Evolutionary conservation across 345 rosid genomes (phyloP), one percentile per base, ranked within the genome.

Genomic region (Luvunga scandens): DNA sequence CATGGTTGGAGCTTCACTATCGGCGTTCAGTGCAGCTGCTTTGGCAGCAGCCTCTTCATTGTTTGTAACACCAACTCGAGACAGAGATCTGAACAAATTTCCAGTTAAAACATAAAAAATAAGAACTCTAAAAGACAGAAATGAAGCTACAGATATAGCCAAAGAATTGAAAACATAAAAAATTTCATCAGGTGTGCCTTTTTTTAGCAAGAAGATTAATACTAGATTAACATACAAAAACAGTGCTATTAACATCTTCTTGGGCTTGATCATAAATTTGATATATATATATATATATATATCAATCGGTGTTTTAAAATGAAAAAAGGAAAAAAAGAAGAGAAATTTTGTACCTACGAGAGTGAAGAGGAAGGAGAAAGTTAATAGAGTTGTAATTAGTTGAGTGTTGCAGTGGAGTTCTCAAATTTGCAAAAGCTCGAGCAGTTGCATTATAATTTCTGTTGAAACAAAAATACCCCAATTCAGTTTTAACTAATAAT

Each of bases 1-100:
- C 99, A 95, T 96, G 78, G 99, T 94, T 28, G 94, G 92, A 81
- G 93, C 93, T 81, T 92, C 94, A 72, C 77, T 82, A 42, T 92
- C 87, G 0, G 95, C 91, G 86, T 71, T 59, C 2, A 81, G 66
- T 74, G 98, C 91, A 6, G 98, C 97, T 69, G 86, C 85, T 86
- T 82, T 88, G n/a, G 97, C 97, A 28, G 86, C 87, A 30, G 87
- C 95, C 84, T 96, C 97, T 89, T 96, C 98, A 61, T 89, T 83
- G 68, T 86, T 85, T 19, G 85, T 75, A 21, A 94, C 94, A 71
- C 87, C 83, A 55, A 85, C 83, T 31, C 87, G 77, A 78, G 76
- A 83, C 21, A 84, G 75, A 34, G 77, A 91, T 83, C 99, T 96
- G 75, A 12, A 18, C 68, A 21, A 76, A 27, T 64, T 45, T 75